These are phyloP conservation scores for Blastobotrys elegans DNA, from an alignment of 1,139 yeast genomes.

Conservation along the genomic window DNA sequence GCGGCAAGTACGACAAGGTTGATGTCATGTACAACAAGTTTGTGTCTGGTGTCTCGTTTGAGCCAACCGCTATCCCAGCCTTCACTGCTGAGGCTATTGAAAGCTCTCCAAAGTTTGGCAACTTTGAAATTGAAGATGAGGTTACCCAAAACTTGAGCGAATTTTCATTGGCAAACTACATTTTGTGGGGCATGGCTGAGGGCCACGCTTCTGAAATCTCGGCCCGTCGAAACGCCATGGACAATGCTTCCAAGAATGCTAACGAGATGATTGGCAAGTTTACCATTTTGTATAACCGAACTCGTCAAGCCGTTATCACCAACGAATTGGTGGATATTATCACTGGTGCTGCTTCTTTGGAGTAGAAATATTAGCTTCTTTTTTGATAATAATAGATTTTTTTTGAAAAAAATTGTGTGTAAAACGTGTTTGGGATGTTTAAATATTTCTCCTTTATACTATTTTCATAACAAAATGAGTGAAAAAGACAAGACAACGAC, in stretches of 20 bases:
- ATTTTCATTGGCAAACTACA: conserved; percentile 84
- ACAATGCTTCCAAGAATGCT: conserved; percentile 98
- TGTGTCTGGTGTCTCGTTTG: conserved; percentile 82
- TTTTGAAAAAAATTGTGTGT: too few relatives aligned
- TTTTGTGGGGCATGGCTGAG: conserved; percentile 91
- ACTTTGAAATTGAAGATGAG: conserved; percentile 79
- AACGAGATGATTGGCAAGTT: conserved; percentile 96
- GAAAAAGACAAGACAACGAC: too few relatives aligned
- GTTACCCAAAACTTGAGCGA: conserved; percentile 54
- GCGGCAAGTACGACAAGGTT: conserved; percentile 59
- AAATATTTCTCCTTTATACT: too few relatives aligned
- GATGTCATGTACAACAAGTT: conserved; percentile 87
- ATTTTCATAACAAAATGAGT: too few relatives aligned
- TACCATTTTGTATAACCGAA: conserved; percentile 97
- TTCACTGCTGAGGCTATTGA: conserved; percentile 70
- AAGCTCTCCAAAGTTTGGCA: conserved; percentile 79
- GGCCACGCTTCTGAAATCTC: conserved; percentile 98
- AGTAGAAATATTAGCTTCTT: too few relatives aligned
- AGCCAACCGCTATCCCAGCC: conserved; percentile 68
- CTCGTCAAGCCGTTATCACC: conserved; percentile 99
- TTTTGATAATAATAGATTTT: too few relatives aligned
- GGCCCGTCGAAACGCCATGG: conserved; percentile 99
- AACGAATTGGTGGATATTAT: conserved; percentile 99
- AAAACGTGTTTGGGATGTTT: too few relatives aligned
- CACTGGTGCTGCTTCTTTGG: conserved; percentile 99